phyloP scores from a whole-genome alignment of 2,329 filamentous ascomycete genomes.

The Akanthomyces uredinophilus region DNA sequence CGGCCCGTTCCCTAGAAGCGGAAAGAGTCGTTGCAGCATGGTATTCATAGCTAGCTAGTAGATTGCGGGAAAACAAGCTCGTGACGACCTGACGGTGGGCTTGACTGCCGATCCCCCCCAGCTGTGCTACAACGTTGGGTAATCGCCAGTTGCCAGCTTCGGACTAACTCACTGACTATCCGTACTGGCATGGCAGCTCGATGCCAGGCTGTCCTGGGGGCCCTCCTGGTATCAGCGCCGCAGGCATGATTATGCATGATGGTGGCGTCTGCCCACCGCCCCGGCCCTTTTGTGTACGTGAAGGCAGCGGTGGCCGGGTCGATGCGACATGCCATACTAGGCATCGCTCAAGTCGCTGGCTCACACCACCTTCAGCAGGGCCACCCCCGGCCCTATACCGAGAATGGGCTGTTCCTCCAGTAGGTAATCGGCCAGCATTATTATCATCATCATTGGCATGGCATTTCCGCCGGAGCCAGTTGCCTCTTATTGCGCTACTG shows the following conservation, averaged over 20 bases:
- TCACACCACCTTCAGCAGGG: neutral
- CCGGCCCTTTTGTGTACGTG: neutral
- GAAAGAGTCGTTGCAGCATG: neutral
- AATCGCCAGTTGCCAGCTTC: neutral
- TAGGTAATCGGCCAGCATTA: neutral
- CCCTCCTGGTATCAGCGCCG: neutral
- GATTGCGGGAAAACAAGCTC: slow-evolving; percentile 8
- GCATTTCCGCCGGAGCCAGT: neutral
- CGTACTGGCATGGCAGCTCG: neutral
- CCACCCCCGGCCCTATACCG: slow-evolving; percentile 8
- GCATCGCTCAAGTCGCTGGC: slow-evolving; percentile 7
- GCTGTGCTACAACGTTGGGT: neutral
- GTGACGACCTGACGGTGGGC: slow-evolving; percentile 5
- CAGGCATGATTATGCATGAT: slow-evolving; percentile 8
- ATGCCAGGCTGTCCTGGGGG: neutral
- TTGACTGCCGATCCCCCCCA: slow-evolving; percentile 9
- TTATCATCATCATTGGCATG: neutral
- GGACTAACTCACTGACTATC: neutral
- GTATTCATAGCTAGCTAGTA: neutral
- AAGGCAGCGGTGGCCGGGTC: neutral
- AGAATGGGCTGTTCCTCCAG: slow-evolving; percentile 1
- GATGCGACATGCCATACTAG: slow-evolving; percentile 13
- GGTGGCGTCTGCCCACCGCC: slow-evolving; percentile 11
- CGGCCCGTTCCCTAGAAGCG: slow-evolving; percentile 4
- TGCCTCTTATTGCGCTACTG: slow-evolving; percentile 6